Conservation (phyloP, 371 early-diverging fungal genomes). For the Mycotypha africana region DNA sequence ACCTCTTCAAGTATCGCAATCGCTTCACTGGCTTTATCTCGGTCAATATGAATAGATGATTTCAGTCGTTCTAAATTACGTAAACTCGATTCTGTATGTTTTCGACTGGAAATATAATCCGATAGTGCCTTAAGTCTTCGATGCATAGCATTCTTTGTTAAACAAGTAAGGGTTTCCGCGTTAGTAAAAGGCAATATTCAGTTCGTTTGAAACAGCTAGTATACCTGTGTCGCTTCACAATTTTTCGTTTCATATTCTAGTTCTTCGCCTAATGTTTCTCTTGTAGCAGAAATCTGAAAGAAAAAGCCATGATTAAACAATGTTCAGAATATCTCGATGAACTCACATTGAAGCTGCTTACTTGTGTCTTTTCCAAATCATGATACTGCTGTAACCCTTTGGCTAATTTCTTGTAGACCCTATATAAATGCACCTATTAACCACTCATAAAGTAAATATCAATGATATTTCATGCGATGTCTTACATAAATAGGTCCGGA, state of each 20-base stretch:
- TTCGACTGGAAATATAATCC: slow-evolving; percentile 27
- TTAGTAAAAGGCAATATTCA: no score
- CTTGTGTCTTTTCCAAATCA: slow-evolving; percentile 26
- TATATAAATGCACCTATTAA: no score
- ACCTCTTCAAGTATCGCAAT: slow-evolving; percentile 34
- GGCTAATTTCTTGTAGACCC: slow-evolving; percentile 29
- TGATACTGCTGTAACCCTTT: slow-evolving; percentile 24
- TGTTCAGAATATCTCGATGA: no score
- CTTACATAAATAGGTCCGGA: slow-evolving; percentile 35
- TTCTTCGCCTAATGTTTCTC: slow-evolving; percentile 30
- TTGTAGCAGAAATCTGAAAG: slow-evolving; percentile 13
- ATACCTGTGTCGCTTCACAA: slow-evolving; percentile 25
- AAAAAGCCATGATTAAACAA: neutral
- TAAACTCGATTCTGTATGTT: slow-evolving; percentile 29
- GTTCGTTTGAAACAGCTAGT: no score
- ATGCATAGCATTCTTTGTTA: slow-evolving; percentile 22
- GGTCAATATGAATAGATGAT: slow-evolving; percentile 34
- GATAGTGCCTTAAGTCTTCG: slow-evolving; percentile 21
- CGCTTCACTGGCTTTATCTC: slow-evolving; percentile 30
- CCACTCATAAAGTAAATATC: no score
- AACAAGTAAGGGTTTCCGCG: neutral
- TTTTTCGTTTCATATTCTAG: slow-evolving; percentile 28
- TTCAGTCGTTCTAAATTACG: slow-evolving; percentile 33
- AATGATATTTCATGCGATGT: no score
- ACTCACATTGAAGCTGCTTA: slow-evolving; percentile 4